Evolutionary conservation across 2,329 filamentous ascomycete species (phyloP).

Genomic region (Didymella lethalis): DNA sequence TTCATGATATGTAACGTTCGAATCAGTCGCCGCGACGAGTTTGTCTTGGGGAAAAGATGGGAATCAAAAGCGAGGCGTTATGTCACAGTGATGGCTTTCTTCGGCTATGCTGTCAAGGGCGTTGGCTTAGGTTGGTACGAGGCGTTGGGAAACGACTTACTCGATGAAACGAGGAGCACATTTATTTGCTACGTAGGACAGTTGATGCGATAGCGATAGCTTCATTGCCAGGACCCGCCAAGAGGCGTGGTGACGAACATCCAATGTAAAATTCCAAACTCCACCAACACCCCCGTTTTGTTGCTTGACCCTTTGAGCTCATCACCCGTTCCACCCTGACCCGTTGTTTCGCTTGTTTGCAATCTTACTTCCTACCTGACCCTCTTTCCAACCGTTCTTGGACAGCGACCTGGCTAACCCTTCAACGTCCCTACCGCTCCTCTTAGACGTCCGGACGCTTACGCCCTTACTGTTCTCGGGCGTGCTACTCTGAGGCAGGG

Average conservation of each 20-base stretch:
- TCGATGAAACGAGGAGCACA: constrained; percentile 4
- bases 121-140: constrained; percentile 15
- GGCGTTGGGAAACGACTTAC: constrained; percentile 13
- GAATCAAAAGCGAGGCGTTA: constrained; percentile 22
- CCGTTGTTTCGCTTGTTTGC: background rate
- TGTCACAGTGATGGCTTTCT: constrained; percentile 9
- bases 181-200: constrained; percentile 22
- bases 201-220: constrained; percentile 10
- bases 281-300: background rate
- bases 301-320: background rate
- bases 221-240: constrained; percentile 11
- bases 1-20: constrained; percentile 21
- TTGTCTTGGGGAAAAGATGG: constrained; percentile 19
- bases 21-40: constrained; percentile 14
- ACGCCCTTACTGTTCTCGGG: background rate
- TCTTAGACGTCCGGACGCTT: background rate
- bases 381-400: background rate
- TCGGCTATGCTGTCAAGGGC: constrained; percentile 15
- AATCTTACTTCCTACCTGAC: background rate
- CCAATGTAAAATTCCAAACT: constrained; percentile 15
- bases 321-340: background rate
- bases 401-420: background rate
- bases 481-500: background rate
- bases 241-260: constrained; percentile 21
- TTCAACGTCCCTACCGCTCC: background rate